Percentiles rank a stretch among this genome's conserved stretches.
These are phyloP conservation scores for Trichoderma gamsii DNA, from an alignment of 495 filamentous ascomycete species.

Conservation along the genomic window DNA sequence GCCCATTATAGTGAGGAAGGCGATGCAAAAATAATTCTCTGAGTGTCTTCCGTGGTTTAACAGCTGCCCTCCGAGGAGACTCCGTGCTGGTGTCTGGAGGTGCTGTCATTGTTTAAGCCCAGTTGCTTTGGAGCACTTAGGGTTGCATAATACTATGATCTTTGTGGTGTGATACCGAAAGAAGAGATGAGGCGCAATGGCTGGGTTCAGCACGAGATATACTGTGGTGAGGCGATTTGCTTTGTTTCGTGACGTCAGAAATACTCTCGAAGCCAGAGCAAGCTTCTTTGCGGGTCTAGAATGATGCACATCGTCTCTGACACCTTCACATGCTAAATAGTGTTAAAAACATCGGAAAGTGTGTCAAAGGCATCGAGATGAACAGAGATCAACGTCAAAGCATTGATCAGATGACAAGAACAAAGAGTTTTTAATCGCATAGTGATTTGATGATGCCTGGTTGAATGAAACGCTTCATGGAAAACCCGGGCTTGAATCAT, in stretches of 20 bases:
- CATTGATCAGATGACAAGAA: too few relatives aligned
- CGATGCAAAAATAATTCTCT: conserved; percentile 39
- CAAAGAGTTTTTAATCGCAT: too few relatives aligned
- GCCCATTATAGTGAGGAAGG: conserved; percentile 58
- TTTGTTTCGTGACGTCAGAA: conserved; percentile 4
- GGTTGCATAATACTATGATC: neutral
- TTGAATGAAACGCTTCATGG: too few relatives aligned
- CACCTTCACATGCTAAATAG: neutral
- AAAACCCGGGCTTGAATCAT: too few relatives aligned
- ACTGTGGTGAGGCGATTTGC: neutral
- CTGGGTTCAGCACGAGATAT: neutral
- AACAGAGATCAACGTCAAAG: too few relatives aligned
- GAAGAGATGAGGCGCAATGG: neutral
- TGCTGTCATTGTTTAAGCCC: neutral
- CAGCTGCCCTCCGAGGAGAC: neutral
- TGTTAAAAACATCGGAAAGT: neutral
- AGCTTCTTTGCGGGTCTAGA: neutral
- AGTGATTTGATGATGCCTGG: too few relatives aligned
- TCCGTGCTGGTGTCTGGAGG: neutral
- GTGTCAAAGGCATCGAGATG: neutral
- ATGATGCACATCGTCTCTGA: conserved; percentile 1
- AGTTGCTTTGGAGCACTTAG: neutral
- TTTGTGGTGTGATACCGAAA: neutral
- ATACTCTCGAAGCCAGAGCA: neutral
- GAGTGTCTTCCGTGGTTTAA: conserved; percentile 22